Base-by-base conservation (phyloP, 2,329 filamentous ascomycete species). In the Cladophialophora bantiana region DNA sequence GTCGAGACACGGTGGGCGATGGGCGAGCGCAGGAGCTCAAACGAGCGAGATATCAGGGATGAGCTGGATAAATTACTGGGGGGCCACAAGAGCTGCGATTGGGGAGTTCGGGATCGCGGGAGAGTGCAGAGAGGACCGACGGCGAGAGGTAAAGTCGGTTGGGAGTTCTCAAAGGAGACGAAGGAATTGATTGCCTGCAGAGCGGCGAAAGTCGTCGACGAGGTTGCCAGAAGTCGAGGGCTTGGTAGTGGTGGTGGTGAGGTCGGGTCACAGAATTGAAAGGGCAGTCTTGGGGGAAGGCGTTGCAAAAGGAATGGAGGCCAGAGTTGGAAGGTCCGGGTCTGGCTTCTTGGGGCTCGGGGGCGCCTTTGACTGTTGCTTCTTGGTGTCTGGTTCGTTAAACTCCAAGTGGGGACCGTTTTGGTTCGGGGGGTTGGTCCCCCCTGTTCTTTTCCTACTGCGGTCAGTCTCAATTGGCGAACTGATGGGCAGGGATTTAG, bases 11-110 rank as follows among this genome's bases (percentile, higher is more conserved):
- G 58, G 54, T 68, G 55, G 65, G 62, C 55, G 52, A 55, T 61
- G 56, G 59, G 42, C 50, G 57, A 64, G 70, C 55, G 64, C 62
- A 69, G 67, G 64, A 65, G 26, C 62, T 64, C 62, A 76, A 42
- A 50, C 59, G 59, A 63, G 56, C 60, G 57, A 58, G 63, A 59
- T 64, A 59, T 68, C 65, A 65, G 66, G 70, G 67, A 69, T 65
- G 71, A 61, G 58, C 45, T 61, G 59, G 59, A 61, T 61, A 61
- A 61, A 54, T 42, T 50, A 52, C 50, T 36, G 59, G 45, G 36
- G 45, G 40, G 32, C 55, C 57, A 59, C 38, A 48, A 53, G 45
- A 61, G 59, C 45, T 52, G 32, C 59, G 45, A 61, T 40, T 50
- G 59, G 58, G 9, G 48, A 42, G n/a, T 31, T 61, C 59, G 42